phyloP scores from a whole-genome alignment of 345 rosid species.

The Acer negundo region DNA sequence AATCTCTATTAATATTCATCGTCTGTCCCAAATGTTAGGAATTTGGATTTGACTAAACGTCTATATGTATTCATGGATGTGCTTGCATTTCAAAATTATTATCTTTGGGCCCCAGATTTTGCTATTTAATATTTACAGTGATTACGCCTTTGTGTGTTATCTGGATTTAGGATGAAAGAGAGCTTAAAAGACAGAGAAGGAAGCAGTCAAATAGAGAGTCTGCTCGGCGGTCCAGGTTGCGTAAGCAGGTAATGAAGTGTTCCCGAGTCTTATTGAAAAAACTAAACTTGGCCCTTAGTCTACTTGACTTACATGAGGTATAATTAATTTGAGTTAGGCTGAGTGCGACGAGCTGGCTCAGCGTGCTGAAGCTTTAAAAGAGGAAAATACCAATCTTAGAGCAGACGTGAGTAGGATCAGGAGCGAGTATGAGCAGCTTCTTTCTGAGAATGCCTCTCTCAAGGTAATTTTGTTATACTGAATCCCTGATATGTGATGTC shows the following conservation, averaged over 20 bases:
- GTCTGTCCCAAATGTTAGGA: not conserved
- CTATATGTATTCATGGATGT: not conserved
- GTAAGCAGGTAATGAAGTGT: conserved; percentile 79
- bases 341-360: conserved; percentile 97
- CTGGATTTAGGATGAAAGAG: conserved; percentile 80
- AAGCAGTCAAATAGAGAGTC: conserved; percentile 99
- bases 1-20: not conserved
- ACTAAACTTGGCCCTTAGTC: not conserved
- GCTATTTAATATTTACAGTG: not conserved
- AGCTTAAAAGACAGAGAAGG: conserved; percentile 88
- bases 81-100: not conserved
- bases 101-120: not conserved
- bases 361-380: conserved; percentile 78
- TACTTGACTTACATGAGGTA: not conserved
- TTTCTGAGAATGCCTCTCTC: conserved; percentile 70
- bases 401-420: conserved; percentile 78
- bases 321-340: conserved; percentile 62
- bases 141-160: not conserved
- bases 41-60: not conserved
- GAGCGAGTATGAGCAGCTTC: conserved; percentile 78
- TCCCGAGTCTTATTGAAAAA: not conserved
- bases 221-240: conserved; percentile 93
- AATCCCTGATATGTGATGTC: not conserved
- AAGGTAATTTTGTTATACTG: conserved; percentile 50
- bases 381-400: conserved; percentile 80